A percentile compares a stretch with the other conserved stretches of the same genome.
Conservation (phyloP, 148 eudicot species). For the Rhododendron mucronatum region DNA sequence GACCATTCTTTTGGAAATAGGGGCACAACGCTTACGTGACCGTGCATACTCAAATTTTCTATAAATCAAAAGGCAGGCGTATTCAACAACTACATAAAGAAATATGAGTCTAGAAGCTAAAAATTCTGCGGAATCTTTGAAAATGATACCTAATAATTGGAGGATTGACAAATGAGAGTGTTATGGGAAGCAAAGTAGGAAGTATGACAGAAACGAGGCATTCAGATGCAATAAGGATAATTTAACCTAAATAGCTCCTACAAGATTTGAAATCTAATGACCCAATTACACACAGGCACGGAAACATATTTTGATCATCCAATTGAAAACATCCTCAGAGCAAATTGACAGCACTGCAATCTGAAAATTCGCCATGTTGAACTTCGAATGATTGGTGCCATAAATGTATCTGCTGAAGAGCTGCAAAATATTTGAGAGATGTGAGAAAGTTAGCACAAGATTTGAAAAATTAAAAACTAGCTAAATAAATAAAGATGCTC, state of each 20-base stretch:
- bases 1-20: neutral
- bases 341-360: neutral
- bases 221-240: no score
- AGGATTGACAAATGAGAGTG: neutral
- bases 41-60: neutral
- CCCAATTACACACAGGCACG: neutral
- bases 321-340: neutral
- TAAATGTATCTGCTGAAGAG: neutral
- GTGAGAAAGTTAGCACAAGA: no score
- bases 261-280: neutral
- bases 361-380: neutral
- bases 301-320: neutral
- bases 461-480: neutral
- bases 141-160: neutral
- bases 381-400: neutral
- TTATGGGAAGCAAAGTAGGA: neutral
- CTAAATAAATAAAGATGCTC: no score
- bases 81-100: neutral
- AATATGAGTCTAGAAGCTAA: neutral
- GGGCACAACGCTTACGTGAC: neutral
- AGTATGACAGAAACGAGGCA: neutral
- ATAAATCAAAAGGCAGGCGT: neutral
- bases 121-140: neutral
- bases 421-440: neutral
- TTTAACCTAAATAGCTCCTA: neutral